Evolutionary conservation across 148 eudicot species (phyloP).

Genomic region (Heliosperma pusillum): DNA sequence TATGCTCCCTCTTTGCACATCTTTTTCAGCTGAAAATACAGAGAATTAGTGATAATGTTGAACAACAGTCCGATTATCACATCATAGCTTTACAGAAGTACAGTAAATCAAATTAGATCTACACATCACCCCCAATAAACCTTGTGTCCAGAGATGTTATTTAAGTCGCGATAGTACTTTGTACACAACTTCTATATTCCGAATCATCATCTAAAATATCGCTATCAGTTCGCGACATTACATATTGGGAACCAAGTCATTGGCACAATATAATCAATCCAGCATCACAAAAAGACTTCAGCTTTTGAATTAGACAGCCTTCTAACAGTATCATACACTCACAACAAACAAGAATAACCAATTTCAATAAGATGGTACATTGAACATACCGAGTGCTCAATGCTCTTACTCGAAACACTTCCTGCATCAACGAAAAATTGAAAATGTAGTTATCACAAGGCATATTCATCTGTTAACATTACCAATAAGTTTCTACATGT

Average conservation of each 20-base stretch:
- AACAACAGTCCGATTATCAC: not conserved
- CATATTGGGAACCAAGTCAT: conserved; percentile 6
- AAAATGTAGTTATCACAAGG: conserved; percentile 1
- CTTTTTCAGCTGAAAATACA: conserved; percentile 61
- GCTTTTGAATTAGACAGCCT: not conserved
- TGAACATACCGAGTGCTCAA: conserved; percentile 48
- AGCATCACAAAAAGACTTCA: conserved; percentile 1
- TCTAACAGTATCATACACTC: not conserved
- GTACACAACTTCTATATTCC: no score
- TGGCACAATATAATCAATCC: not conserved
- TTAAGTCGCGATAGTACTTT: no score
- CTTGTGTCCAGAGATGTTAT: not conserved
- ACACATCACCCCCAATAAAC: not conserved
- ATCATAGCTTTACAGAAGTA: not conserved
- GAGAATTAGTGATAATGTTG: conserved; percentile 6
- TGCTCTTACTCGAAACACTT: conserved; percentile 34
- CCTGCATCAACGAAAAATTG: conserved; percentile 33
- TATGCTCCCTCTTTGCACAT: conserved; percentile 94
- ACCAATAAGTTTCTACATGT: no score
- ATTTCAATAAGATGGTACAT: not conserved
- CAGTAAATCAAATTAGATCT: not conserved
- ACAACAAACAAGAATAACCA: not conserved
- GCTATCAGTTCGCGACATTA: not conserved
- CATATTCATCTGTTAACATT: not conserved
- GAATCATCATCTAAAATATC: not conserved